A percentile compares a stretch with the other conserved stretches of the same genome.
phyloP scores from a whole-genome alignment of 2,329 filamentous ascomycete species.

The Aureobasidium sp. region DNA sequence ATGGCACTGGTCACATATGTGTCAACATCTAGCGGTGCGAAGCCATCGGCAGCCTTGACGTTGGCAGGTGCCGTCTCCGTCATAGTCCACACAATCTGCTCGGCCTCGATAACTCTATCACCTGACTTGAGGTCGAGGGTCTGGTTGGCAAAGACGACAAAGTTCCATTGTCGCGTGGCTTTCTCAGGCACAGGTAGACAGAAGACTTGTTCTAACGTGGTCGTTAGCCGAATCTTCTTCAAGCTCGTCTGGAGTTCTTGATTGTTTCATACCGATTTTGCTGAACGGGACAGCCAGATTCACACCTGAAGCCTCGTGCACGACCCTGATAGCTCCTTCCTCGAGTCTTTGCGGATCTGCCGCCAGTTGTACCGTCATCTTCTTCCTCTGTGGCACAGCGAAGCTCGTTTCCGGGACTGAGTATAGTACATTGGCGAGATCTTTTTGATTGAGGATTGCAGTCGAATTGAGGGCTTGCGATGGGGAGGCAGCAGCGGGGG shows the following conservation, averaged over 20 bases:
- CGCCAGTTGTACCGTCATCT: conserved; percentile 52
- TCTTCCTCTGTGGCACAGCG: conserved; percentile 54
- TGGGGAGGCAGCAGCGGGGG: not conserved
- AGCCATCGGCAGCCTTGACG: conserved; percentile 23
- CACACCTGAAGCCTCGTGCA: conserved; percentile 36
- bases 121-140: conserved; percentile 39
- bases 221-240: not conserved
- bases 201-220: conserved; percentile 44
- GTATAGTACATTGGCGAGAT: conserved; percentile 15
- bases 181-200: conserved; percentile 58
- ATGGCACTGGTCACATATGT: conserved; percentile 37
- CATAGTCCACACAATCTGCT: conserved; percentile 54
- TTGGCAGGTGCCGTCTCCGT: conserved; percentile 44
- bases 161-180: conserved; percentile 54
- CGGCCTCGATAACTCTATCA: conserved; percentile 30
- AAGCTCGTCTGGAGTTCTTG: not conserved
- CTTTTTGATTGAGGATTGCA: conserved; percentile 17
- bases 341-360: conserved; percentile 17
- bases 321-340: conserved; percentile 34
- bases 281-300: conserved; percentile 45
- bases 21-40: conserved; percentile 28
- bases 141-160: conserved; percentile 49
- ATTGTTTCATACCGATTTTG: conserved; percentile 34
- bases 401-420: conserved; percentile 47
- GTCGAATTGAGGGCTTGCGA: not conserved